Base-by-base conservation (phyloP, 2,329 filamentous ascomycete species). In the Fusarium sp. region DNA sequence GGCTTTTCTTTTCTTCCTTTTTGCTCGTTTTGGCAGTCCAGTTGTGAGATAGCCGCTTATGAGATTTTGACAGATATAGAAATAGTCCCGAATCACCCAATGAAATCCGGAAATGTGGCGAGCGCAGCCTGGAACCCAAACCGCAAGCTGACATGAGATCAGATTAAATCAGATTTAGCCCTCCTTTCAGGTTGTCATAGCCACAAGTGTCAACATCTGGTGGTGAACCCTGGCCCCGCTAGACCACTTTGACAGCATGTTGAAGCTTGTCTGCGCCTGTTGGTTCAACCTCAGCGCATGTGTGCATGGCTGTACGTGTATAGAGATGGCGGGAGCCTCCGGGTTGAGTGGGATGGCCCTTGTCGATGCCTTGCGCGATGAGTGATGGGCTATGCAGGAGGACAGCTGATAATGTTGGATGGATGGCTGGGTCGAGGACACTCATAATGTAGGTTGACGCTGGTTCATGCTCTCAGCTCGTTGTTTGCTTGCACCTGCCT, bases 401-500 rank as follows among this genome's bases (percentile, higher is more conserved):
- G 35, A 57, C 61, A 57, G 61, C 33, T 44, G 20, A 61, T 29
- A 12, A n/a, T 59, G 56, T 12, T 63, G 60, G 46, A 35, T n/a
- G 42, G 44, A 29, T 53, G 44, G 44, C 17, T 44, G 22, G 44
- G 20, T 38, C 20, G 24, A 55, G 31, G 58, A 35, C 20, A 46
- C 29, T 56, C 29, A 56, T 53, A 62, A 62, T 44, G 10, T 62
- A 57, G 49, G 44, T 56, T 22, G 61, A 35, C 22, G 46, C n/a
- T 35, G 31, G n/a, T 56, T n/a, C n/a, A 33, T 27, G 12, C 44
- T 57, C 17, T 51, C 46, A 12, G 20, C 17, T 35, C 56, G 62
- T 49, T 62, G 64, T 51, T 72, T 62, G 53, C 58, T 72, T 62
- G 53, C 58, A 74, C 20, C 71, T 60, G 61, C 20, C 46, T 24